Evolutionary conservation across 352 stramenopile genomes (phyloP).

Genomic region (Phytopythium boreale): DNA sequence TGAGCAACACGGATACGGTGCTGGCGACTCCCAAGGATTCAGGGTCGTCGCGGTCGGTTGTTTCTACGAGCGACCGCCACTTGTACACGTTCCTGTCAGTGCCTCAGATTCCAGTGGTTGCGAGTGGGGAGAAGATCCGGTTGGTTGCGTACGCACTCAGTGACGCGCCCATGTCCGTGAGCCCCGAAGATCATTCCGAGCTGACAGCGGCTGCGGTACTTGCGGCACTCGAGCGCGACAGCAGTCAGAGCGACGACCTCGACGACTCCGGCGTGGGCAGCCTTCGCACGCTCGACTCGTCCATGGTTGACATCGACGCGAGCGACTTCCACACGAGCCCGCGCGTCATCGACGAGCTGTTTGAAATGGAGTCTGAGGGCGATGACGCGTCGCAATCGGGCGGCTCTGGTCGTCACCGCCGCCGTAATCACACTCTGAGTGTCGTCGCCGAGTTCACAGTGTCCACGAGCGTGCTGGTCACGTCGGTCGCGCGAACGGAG

Average conservation of each 20-base stretch:
- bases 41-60: neutral
- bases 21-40: constrained; percentile 54
- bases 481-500: constrained; percentile 57
- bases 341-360: constrained; percentile 76
- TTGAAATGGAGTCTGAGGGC: constrained; percentile 71
- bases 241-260: constrained; percentile 35
- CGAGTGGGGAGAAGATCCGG: constrained; percentile 61
- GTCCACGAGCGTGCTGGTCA: constrained; percentile 60
- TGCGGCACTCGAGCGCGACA: constrained; percentile 58
- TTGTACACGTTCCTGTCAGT: constrained; percentile 83
- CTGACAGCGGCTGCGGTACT: constrained; percentile 74
- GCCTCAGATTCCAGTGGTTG: constrained; percentile 62
- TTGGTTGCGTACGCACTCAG: constrained; percentile 73
- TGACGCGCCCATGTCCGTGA: constrained; percentile 32
- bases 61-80: constrained; percentile 34
- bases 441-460: constrained; percentile 79
- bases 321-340: constrained; percentile 31
- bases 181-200: constrained; percentile 58
- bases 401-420: constrained; percentile 16
- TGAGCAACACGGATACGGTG: constrained; percentile 83
- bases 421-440: constrained; percentile 31
- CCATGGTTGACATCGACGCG: constrained; percentile 38
- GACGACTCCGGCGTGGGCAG: constrained; percentile 26
- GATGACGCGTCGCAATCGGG: constrained; percentile 30
- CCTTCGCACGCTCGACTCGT: constrained; percentile 48